Conservation (phyloP, 2,329 filamentous ascomycete species). For the Plenodomus lindquistii region DNA sequence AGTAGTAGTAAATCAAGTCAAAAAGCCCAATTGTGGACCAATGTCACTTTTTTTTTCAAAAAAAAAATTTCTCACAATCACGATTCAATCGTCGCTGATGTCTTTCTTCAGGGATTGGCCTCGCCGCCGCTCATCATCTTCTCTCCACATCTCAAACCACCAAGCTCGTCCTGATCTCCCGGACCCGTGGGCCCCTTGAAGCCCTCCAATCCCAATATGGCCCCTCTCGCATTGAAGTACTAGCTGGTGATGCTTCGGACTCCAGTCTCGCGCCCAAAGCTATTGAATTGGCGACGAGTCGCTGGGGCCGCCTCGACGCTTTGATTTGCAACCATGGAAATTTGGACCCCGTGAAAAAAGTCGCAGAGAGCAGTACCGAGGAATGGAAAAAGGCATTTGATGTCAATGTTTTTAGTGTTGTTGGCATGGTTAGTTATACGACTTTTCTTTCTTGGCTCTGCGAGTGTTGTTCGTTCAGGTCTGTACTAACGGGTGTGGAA, state of each 20-base stretch:
- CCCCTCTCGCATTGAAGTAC: constrained; percentile 57
- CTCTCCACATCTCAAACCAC: constrained; percentile 54
- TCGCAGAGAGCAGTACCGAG: constrained; percentile 68
- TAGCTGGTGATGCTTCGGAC: constrained; percentile 63
- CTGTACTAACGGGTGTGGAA: too few species aligned
- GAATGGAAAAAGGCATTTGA: constrained; percentile 80
- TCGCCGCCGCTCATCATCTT: constrained; percentile 63
- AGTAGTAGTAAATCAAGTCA: background rate
- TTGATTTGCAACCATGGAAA: constrained; percentile 87
- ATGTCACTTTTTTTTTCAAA: background rate
- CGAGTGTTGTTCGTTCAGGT: background rate
- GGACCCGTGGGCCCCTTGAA: constrained; percentile 59
- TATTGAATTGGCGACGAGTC: constrained; percentile 65
- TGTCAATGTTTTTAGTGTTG: constrained; percentile 82
- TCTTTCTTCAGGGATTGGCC: constrained; percentile 58
- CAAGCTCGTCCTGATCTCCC: constrained; percentile 63
- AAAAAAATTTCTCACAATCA: background rate
- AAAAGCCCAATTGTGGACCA: background rate
- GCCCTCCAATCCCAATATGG: constrained; percentile 52
- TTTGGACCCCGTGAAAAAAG: constrained; percentile 72
- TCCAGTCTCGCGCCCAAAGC: constrained; percentile 60
- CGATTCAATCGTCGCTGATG: constrained; percentile 1
- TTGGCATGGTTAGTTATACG: constrained; percentile 67
- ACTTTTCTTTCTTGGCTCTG: background rate
- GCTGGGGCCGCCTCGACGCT: constrained; percentile 76